Evolutionary conservation across 208 protist genomes (phyloP).

Genomic region (Crithidia mellificae): DNA sequence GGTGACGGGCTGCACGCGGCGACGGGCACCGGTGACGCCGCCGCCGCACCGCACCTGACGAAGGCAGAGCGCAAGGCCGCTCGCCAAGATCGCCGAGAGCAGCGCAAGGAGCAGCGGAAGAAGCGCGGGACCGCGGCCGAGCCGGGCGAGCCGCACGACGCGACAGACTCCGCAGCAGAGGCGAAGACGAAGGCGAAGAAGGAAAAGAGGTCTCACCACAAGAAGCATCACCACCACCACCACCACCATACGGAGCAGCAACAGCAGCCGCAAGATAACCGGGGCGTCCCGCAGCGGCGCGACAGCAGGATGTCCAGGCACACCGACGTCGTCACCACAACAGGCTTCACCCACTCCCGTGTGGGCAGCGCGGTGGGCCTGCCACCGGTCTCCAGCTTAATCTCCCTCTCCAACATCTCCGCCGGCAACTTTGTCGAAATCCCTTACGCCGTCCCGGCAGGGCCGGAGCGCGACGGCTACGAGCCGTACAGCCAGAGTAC

Average conservation of each 20-base stretch:
- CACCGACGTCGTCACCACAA: not conserved
- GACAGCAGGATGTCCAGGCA: no score
- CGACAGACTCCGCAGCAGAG: not conserved
- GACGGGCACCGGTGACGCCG: not conserved
- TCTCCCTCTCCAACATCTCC: conserved; percentile 17
- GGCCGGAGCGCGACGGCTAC: conserved; percentile 12
- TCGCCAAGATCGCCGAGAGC: not conserved
- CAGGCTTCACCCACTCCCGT: not conserved
- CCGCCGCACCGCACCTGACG: not conserved
- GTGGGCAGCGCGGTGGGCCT: not conserved
- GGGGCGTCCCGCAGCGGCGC: no score
- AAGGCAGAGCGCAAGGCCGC: conserved; percentile 6
- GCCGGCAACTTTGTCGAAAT: conserved; percentile 32
- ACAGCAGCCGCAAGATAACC: no score
- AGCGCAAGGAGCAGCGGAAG: not conserved
- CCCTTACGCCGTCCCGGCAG: conserved; percentile 30
- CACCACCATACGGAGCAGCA: not conserved
- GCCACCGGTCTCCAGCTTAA: conserved; percentile 1
- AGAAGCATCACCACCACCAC: conserved; percentile 12
- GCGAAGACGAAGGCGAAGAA: no score
- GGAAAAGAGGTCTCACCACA: not conserved
- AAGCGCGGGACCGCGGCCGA: not conserved
- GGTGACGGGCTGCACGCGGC: not conserved
- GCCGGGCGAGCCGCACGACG: not conserved
- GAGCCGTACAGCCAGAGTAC: conserved; percentile 4